A percentile compares a stretch with the other conserved stretches of the same genome.
Conservation (phyloP, 331 rosid genomes). For the Acacia pycnantha region DNA sequence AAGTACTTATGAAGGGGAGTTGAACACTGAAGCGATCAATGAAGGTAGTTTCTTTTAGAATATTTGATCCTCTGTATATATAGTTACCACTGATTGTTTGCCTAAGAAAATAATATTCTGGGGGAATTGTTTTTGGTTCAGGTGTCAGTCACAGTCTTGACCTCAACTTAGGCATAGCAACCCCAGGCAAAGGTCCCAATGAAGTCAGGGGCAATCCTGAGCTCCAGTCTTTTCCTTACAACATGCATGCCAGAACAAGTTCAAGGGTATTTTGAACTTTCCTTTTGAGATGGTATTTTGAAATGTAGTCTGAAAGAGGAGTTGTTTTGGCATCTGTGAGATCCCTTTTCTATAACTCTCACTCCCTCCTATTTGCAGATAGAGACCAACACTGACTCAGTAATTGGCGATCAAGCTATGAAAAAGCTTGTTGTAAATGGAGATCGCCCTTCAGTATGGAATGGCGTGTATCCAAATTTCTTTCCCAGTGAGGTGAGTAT, state of each 20-base stretch:
- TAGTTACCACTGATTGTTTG: background rate
- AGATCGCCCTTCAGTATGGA: conserved; percentile 54
- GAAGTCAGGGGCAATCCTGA: conserved; percentile 51
- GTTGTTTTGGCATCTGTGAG: background rate
- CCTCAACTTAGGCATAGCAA: conserved; percentile 85
- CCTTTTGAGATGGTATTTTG: background rate
- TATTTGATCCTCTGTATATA: background rate
- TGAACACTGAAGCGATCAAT: conserved; percentile 45
- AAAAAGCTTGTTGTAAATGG: conserved; percentile 55
- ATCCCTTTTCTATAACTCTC: background rate
- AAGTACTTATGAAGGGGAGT: conserved; percentile 71
- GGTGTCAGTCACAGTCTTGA: conserved; percentile 76
- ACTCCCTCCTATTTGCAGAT: conserved; percentile 47
- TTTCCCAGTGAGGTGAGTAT: conserved; percentile 67
- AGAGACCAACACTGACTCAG: conserved; percentile 49
- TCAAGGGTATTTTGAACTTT: conserved; percentile 55
- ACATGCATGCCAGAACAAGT: conserved; percentile 42
- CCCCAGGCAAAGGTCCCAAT: conserved; percentile 47
- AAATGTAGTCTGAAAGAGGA: background rate
- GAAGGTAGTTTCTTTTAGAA: conserved; percentile 53
- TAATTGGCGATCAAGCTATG: conserved; percentile 44
- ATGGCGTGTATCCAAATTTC: conserved; percentile 48
- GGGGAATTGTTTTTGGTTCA: conserved; percentile 35
- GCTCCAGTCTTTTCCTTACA: conserved; percentile 45
- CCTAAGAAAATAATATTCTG: background rate